Base-by-base conservation (phyloP, 2,329 filamentous ascomycete species). In the Cordyceps cicadae region DNA sequence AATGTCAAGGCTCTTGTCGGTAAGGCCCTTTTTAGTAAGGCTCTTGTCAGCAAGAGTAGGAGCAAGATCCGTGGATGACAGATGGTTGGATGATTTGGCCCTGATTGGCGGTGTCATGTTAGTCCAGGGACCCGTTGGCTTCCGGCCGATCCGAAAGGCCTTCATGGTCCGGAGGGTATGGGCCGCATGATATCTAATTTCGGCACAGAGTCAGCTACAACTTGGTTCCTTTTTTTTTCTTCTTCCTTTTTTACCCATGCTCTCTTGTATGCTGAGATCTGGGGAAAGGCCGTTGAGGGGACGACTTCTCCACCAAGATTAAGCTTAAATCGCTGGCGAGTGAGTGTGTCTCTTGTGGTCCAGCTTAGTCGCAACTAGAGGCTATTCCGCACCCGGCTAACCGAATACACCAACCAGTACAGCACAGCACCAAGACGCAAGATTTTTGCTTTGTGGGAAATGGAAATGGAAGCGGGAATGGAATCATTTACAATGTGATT, bases 101-200 rank as follows among this genome's bases (percentile, higher is more conserved):
- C 80, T 77, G 63, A 87, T 85, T 64, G 84, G 84, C 60, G 84
- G 84, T 65, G 78, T 80, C 65, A 80, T 75, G 72, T 84, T 85
- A 63, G 73, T 71, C 84, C 84, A 87, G 43, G 77, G 77, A 63
- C 79, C 77, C 59, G 72, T 67, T 52, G 81, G 74, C 68, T 77
- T 79, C 67, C 78, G 79, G 66, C 83, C 84, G 66, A 87, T 84
- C 66, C 81, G 81, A 71, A 79, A 85, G 66, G 79, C 77, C 69
- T 79, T 81, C 82, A 87, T 85, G 55, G 78, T 79, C 54, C 76
- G 74, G 34, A 85, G 70, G 15, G 82, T 82, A 59, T 75, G 71
- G 46, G 74, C 71, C 45, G 76, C 79, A 68, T 87, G 84, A 70
- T 84, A 86, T 64, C 84, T 86, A 73, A 34, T 49, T 69, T 66